Evolutionary conservation across 805 yeast species (phyloP), one percentile per base, ranked within the genome.

Genomic region (Barnettozyma botsteinii): DNA sequence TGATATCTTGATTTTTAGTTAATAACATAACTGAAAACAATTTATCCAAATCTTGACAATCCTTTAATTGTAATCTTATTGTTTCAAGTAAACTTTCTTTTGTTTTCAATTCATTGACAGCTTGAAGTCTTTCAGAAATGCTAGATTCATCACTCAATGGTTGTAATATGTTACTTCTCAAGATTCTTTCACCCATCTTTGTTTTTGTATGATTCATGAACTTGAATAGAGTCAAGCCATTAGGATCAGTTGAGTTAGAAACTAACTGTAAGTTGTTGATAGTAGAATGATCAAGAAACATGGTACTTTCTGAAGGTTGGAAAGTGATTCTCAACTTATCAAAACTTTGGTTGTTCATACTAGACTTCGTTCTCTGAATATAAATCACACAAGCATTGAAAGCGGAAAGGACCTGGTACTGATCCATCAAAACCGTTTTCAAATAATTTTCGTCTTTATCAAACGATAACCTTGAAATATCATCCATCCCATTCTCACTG

Each of bases 161-260:
- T 41, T 72, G 78, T n/a, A 72, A 44, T 4, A 72, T 62, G 37
- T 62, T 70, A 26, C 59, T 66, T 43, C 63, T 60, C 35, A 73
- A 50, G 7, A 64, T 42, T 37, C 77, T 46, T 13, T 51, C 55
- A 0, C 77, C 78, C 77, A 72, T 73, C 38, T 62, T 66, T 0
- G 78, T 72, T 0, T 51, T 42, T 0, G 75, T 69, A 1, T 51
- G 46, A 45, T 72, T 61, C 32, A 72, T 44, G 30, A 59, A 56
- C 20, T 64, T 66, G 23, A 62, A 57, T 7, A 73, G 50, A 0
- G 68, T 59, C 8, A 55, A 35, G 0, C 64, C 66, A 8, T 49
- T 55, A 15, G 48, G 49, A 7, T 57, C 60, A 5, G 50, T 33
- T 3, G 54, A 51, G 46, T 65, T 69, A 9, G 62, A 61, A 2